Conservation (phyloP, 2,329 filamentous ascomycete species). For the Hysterium pulicare region DNA sequence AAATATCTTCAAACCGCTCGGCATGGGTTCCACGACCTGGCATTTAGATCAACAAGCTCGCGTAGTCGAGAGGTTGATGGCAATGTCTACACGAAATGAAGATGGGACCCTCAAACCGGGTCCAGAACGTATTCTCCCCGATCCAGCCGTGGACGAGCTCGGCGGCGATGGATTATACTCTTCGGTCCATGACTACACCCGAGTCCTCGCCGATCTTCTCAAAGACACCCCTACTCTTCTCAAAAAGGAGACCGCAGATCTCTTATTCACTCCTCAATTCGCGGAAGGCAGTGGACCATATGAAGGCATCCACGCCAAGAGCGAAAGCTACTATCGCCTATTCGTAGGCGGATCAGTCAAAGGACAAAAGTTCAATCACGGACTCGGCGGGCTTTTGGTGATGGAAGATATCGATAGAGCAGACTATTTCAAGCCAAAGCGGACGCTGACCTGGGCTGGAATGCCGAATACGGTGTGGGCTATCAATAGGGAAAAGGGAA, state of each 20-base stretch:
- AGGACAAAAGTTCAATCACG: conserved; percentile 12
- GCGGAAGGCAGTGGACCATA: conserved; percentile 18
- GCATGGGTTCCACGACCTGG: conserved; percentile 27
- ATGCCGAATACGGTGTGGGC: conserved; percentile 20
- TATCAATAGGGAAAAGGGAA: conserved; percentile 19
- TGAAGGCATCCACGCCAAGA: conserved; percentile 24
- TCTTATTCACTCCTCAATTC: conserved; percentile 23
- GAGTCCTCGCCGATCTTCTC: conserved; percentile 19
- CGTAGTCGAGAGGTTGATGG: conserved; percentile 16
- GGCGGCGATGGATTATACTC: conserved; percentile 22
- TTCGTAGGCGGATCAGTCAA: conserved; percentile 12
- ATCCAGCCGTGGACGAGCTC: conserved; percentile 10
- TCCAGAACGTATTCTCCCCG: conserved; percentile 10
- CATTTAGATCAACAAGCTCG: conserved; percentile 14
- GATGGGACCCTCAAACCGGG: conserved; percentile 17
- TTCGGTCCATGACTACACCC: conserved; percentile 20
- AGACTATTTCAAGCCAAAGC: conserved; percentile 18
- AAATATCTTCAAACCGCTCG: conserved; percentile 43
- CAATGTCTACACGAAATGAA: conserved; percentile 12
- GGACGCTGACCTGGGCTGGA: conserved; percentile 21
- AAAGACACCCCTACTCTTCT: conserved; percentile 16
- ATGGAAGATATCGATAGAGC: conserved; percentile 15
- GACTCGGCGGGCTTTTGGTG: conserved; percentile 17
- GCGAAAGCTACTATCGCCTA: conserved; percentile 3
- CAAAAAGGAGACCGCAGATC: conserved; percentile 14